These are phyloP conservation scores for Tolypocladium ovalisporum DNA, from an alignment of 2,329 filamentous ascomycete species.

Conservation along the genomic window DNA sequence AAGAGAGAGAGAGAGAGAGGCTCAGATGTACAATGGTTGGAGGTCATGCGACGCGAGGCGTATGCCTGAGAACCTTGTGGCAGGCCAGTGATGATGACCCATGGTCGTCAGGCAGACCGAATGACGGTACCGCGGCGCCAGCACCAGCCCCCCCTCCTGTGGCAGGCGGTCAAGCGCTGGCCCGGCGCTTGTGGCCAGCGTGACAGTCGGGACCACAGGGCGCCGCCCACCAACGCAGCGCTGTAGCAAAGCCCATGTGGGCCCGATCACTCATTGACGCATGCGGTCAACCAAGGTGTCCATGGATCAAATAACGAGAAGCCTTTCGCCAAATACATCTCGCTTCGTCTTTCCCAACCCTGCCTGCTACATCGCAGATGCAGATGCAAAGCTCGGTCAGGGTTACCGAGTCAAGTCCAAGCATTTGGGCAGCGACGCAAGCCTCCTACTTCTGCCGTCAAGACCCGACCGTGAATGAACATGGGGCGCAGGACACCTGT, in stretches of 20 bases:
- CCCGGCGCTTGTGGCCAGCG: neutral
- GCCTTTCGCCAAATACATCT: neutral
- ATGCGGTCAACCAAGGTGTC: too few relatives aligned
- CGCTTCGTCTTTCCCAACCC: neutral
- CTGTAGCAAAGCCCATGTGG: neutral
- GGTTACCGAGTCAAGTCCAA: neutral
- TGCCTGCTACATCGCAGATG: neutral
- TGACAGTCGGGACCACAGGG: neutral
- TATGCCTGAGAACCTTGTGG: neutral
- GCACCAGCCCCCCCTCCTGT: neutral
- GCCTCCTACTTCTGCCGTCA: neutral
- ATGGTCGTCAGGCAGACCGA: neutral
- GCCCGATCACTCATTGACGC: neutral
- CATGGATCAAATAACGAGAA: too few relatives aligned
- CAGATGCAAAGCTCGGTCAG: neutral
- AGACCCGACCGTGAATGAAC: neutral
- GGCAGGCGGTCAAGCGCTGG: neutral
- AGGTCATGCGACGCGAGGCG: neutral
- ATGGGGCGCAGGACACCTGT: neutral
- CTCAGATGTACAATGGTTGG: neutral
- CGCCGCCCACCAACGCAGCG: neutral
- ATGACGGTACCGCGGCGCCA: neutral
- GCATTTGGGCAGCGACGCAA: neutral
- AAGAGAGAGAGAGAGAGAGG: neutral
- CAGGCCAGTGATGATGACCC: neutral